A percentile compares a stretch with the other conserved stretches of the same genome.
Evolutionary conservation across 768 basidiomycete species (phyloP).

Genomic region (Pleurotus citrinopileatus): DNA sequence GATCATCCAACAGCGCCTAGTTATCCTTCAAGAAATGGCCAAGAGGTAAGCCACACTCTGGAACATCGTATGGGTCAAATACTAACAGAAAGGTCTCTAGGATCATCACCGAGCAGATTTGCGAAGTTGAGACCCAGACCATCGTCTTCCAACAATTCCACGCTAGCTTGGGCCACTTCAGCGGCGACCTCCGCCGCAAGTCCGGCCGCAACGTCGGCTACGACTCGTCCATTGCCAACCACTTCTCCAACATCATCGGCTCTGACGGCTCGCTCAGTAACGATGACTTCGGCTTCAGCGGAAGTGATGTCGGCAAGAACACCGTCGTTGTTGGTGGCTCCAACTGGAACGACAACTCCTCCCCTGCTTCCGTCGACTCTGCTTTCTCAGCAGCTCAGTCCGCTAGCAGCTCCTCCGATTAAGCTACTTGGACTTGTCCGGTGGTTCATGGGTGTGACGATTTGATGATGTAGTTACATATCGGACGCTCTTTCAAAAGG

Average conservation of each 20-base stretch:
- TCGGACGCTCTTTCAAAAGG: slow-evolving; percentile 1
- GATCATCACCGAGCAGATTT: slow-evolving; percentile 44
- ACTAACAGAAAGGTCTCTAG: too few species aligned
- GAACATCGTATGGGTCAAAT: too few species aligned
- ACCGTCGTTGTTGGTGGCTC: slow-evolving; percentile 32
- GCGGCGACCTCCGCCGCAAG: slow-evolving; percentile 36
- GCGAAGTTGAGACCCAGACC: slow-evolving; percentile 48
- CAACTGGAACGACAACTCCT: slow-evolving; percentile 36
- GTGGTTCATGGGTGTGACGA: neutral
- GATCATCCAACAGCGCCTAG: slow-evolving; percentile 44
- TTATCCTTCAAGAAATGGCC: slow-evolving; percentile 43
- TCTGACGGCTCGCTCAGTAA: slow-evolving; percentile 34
- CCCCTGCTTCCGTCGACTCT: slow-evolving; percentile 26
- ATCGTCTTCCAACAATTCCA: slow-evolving; percentile 43
- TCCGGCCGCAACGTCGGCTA: slow-evolving; percentile 37
- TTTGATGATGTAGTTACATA: neutral
- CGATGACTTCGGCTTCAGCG: slow-evolving; percentile 38
- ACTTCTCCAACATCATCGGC: slow-evolving; percentile 30
- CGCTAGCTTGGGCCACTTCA: slow-evolving; percentile 36
- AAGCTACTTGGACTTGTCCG: neutral
- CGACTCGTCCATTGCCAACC: slow-evolving; percentile 32
- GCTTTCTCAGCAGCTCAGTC: slow-evolving; percentile 30
- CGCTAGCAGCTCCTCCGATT: slow-evolving; percentile 18
- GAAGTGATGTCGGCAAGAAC: slow-evolving; percentile 33
- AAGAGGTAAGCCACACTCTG: slow-evolving; percentile 29